Base-by-base conservation (phyloP, 2,329 filamentous ascomycete genomes). In the Domatiomyces globalis region DNA sequence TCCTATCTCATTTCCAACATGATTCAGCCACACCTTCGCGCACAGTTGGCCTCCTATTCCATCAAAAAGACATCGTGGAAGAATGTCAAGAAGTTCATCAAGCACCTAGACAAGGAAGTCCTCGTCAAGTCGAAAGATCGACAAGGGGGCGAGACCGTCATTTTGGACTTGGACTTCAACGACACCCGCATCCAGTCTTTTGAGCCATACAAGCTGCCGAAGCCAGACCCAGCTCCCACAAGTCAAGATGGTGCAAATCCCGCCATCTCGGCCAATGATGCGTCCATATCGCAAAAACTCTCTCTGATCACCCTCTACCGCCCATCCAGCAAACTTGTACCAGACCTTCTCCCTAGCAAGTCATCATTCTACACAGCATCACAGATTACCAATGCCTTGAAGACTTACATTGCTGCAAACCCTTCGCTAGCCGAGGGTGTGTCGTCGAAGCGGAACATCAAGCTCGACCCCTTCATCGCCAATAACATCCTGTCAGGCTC, bases 61-160 rank as follows among this genome's bases (percentile, higher is more conserved):
- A 81, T 84, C 65, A 84, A 84, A 62, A 84, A 84, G 66, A 81
- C 80, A 2, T 80, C 76, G 55, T 84, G 78, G 78, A 84, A 84
- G 66, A 84, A 78, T 54, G 74, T 81, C 54, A 81, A 79, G 61
- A 84, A 83, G 58, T 84, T 84, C 63, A 76, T 84, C 65, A 84
- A 84, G 59, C 70, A 76, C 49, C 69, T 85, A 8, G 80, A 84
- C 63, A 84, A 84, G 63, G 69, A 77, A 46, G 63, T 71, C 17
- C 67, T 84, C n/a, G 65, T 83, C 58, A 83, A 80, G 60, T 74
- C 73, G 45, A 84, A 84, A 62, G 81, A 84, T 48, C 73, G 78
- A 36, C 78, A 75, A 54, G 78, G 79, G 4, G 76, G 80, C 36
- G 81, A 84, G 61, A 79, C 77, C 0, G 73, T 81, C 9, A 77